Evolutionary conservation across 495 filamentous ascomycete species (phyloP).

Genomic region (Tetracladium setigerum): DNA sequence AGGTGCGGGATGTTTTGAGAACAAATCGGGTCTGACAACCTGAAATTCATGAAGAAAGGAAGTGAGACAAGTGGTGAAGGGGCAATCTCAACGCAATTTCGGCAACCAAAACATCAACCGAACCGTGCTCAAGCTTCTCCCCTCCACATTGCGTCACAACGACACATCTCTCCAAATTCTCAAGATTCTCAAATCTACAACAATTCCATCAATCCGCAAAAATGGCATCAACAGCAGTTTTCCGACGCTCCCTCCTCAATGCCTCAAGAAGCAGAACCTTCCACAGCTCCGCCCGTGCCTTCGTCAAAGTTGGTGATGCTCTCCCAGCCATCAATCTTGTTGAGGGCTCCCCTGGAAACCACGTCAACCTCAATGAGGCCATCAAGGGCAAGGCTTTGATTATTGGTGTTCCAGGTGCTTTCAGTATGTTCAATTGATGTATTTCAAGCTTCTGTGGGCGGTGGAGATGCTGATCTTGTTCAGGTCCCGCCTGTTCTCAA

Average conservation of each 20-base stretch:
- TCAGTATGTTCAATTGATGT: constrained; percentile 45
- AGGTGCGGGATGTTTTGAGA: no score
- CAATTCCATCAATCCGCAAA: no score
- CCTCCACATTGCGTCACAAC: no score
- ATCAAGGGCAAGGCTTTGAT: constrained; percentile 67
- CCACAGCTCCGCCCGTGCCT: constrained; percentile 40
- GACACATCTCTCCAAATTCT: no score
- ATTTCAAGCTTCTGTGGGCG: not conserved
- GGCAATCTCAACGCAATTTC: no score
- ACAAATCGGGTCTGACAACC: no score
- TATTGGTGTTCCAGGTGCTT: constrained; percentile 86
- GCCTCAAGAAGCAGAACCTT: constrained; percentile 29
- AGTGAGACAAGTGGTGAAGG: no score
- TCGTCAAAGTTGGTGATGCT: constrained; percentile 52
- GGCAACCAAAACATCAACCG: no score
- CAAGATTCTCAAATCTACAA: no score
- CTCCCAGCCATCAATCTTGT: constrained; percentile 56
- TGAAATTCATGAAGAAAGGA: no score
- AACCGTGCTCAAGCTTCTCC: no score
- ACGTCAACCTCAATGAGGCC: constrained; percentile 75
- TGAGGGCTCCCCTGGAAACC: constrained; percentile 66
- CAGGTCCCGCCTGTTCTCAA: constrained; percentile 63
- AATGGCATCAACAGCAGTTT: constrained; percentile 13
- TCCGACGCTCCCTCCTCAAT: constrained; percentile 14
- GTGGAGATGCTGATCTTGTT: not conserved